These are phyloP conservation scores for Parathielavia hyrcaniae DNA, from an alignment of 495 filamentous ascomycete species.

Conservation along the genomic window DNA sequence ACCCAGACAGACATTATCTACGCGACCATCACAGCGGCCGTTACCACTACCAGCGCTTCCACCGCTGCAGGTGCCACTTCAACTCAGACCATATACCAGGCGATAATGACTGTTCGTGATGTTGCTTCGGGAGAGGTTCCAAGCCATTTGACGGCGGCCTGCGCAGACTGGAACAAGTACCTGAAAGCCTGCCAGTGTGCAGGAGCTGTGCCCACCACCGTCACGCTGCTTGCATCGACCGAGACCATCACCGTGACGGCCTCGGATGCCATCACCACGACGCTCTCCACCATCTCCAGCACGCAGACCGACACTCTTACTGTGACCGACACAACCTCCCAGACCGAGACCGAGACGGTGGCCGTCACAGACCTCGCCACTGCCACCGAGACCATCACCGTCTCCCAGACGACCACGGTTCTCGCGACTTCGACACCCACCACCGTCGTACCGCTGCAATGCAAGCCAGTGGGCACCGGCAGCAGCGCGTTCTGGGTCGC, in stretches of 20 bases:
- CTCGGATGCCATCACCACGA: slow-evolving; percentile 6
- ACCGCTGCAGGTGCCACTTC: background rate
- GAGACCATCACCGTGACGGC: slow-evolving; percentile 2
- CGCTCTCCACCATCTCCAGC: background rate
- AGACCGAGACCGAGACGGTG: background rate
- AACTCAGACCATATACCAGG: background rate
- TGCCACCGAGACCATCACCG: background rate
- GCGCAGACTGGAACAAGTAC: background rate
- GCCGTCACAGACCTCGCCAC: background rate
- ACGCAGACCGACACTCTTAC: slow-evolving; percentile 9
- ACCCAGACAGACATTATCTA: background rate
- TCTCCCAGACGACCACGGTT: background rate
- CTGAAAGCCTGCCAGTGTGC: background rate
- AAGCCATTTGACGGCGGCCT: background rate
- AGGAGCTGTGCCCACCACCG: slow-evolving; percentile 1
- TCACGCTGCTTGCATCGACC: slow-evolving; percentile 1
- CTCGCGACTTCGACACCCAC: slow-evolving; percentile 3
- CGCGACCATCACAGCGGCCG: background rate
- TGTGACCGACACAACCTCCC: background rate
- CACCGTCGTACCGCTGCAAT: background rate
- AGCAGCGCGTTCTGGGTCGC: background rate
- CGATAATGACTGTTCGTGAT: background rate
- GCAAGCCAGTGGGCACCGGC: background rate
- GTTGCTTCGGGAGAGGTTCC: background rate
- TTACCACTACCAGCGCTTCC: background rate